Conservation (phyloP, 192 early-diverging fungal species). For the Podila verticillata region DNA sequence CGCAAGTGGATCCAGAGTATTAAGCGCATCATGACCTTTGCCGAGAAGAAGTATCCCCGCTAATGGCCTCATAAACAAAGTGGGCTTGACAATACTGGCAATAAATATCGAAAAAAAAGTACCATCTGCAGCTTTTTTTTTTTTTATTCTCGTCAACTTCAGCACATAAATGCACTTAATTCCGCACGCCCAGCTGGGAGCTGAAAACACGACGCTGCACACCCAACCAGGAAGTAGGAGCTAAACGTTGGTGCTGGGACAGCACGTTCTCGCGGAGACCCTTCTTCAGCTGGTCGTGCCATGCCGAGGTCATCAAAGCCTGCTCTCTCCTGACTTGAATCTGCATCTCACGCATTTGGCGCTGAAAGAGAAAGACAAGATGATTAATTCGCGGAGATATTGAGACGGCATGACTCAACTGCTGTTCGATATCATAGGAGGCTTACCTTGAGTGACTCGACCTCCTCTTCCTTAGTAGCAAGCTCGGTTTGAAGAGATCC, state of each 20-base stretch:
- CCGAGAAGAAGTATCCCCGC: constrained; percentile 89
- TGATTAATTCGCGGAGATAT: neutral
- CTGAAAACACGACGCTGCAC: constrained; percentile 54
- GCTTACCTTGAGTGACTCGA: constrained; percentile 42
- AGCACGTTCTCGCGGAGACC: constrained; percentile 62
- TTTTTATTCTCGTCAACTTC: too few relatives aligned
- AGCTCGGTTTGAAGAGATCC: constrained; percentile 63
- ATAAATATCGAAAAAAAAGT: neutral
- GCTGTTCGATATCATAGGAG: neutral
- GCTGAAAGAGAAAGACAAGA: constrained; percentile 54
- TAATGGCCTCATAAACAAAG: neutral
- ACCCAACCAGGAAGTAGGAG: constrained; percentile 49
- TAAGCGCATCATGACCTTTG: constrained; percentile 97
- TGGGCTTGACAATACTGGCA: neutral
- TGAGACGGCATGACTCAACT: neutral
- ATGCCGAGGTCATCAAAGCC: constrained; percentile 84
- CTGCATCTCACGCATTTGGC: constrained; percentile 78
- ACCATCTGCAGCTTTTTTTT: neutral
- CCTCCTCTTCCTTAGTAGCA: constrained; percentile 54
- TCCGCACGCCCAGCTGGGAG: constrained; percentile 31
- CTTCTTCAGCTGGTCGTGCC: constrained; percentile 66
- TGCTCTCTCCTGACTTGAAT: constrained; percentile 81
- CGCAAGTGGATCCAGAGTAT: constrained; percentile 99
- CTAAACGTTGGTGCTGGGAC: constrained; percentile 34
- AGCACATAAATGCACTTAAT: too few relatives aligned